Percentiles rank a stretch among this genome's conserved stretches.
phyloP scores from a whole-genome alignment of 306 rosid species.

The Lupinus albus region DNA sequence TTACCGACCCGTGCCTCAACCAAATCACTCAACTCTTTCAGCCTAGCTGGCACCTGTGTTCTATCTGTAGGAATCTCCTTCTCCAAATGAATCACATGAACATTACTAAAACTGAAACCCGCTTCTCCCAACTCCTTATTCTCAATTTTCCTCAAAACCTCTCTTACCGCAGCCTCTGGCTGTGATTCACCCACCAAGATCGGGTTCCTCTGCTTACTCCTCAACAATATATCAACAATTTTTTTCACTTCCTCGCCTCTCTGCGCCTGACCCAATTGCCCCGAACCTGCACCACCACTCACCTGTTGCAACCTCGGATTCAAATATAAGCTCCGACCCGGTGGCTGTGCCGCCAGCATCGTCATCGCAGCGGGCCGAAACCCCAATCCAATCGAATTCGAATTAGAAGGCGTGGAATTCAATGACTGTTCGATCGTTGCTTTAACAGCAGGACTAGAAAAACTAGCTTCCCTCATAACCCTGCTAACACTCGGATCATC shows the following conservation, averaged over 20 bases:
- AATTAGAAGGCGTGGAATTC: conserved; percentile 54
- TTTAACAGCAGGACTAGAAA: conserved; percentile 89
- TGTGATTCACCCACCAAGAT: conserved; percentile 90
- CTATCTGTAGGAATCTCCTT: conserved; percentile 70
- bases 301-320: conserved; percentile 86
- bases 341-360: background rate
- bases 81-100: conserved; percentile 68
- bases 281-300: conserved; percentile 19
- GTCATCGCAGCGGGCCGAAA: conserved; percentile 54
- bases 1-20: conserved; percentile 58
- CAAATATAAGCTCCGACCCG: conserved; percentile 63
- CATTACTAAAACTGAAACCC: conserved; percentile 45
- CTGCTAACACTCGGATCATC: conserved; percentile 98
- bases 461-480: conserved; percentile 95
- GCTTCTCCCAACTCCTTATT: conserved; percentile 64
- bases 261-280: conserved; percentile 52
- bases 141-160: conserved; percentile 72
- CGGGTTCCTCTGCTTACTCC: conserved; percentile 78
- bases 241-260: conserved; percentile 72
- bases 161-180: conserved; percentile 76
- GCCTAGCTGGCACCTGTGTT: conserved; percentile 48
- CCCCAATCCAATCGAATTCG: conserved; percentile 64
- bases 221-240: conserved; percentile 64
- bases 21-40: conserved; percentile 69
- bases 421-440: conserved; percentile 83